These are phyloP conservation scores for Arxiozyma telluris DNA, from an alignment of 1,139 yeast species.

Conservation along the genomic window DNA sequence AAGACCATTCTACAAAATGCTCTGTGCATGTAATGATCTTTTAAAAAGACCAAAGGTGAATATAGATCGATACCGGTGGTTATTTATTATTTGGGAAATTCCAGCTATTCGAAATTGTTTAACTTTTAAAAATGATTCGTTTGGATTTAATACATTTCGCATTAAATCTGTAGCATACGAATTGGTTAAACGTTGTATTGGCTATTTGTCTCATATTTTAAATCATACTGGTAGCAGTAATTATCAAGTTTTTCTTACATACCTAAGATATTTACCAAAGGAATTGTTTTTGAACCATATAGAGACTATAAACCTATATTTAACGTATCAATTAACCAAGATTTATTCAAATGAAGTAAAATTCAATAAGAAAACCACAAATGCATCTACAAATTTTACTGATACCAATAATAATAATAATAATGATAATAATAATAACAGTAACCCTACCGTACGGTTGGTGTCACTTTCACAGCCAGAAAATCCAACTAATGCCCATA, in stretches of 20 bases:
- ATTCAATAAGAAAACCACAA: slow-evolving; percentile 4
- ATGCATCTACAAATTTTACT: background rate
- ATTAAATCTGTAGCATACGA: slow-evolving; percentile 52
- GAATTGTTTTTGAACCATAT: slow-evolving; percentile 40
- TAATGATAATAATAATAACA: slow-evolving; percentile 6
- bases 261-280: slow-evolving; percentile 44
- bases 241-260: slow-evolving; percentile 43
- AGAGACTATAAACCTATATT: slow-evolving; percentile 51
- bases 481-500: background rate
- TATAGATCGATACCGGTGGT: slow-evolving; percentile 38
- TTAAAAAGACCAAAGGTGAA: slow-evolving; percentile 37
- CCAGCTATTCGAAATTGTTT: slow-evolving; percentile 48
- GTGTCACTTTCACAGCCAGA: background rate
- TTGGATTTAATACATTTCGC: slow-evolving; percentile 38
- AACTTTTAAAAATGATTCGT: slow-evolving; percentile 21
- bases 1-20: slow-evolving; percentile 46
- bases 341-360: background rate
- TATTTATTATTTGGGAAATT: slow-evolving; percentile 52
- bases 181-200: slow-evolving; percentile 55
- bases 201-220: slow-evolving; percentile 49
- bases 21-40: slow-evolving; percentile 41
- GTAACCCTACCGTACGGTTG: background rate
- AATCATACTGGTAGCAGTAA: slow-evolving; percentile 13
- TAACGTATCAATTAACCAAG: slow-evolving; percentile 46
- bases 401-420: background rate